Conservation (phyloP, 768 basidiomycete genomes). For the Lactarius hatsudake region DNA sequence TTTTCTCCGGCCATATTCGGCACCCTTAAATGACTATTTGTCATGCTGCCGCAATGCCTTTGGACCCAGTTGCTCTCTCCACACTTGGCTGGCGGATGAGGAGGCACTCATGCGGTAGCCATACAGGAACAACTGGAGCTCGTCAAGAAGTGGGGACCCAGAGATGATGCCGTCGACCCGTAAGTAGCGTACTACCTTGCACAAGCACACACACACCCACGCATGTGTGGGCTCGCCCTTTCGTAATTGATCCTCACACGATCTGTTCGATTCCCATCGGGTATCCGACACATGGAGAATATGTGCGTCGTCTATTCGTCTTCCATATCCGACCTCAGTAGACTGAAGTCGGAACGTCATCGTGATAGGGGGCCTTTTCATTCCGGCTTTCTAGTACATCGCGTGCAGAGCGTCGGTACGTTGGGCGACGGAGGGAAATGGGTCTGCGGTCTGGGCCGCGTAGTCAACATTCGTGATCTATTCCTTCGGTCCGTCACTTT, state of each 20-base stretch:
- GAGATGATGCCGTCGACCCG: conserved; percentile 1
- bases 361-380: conserved; percentile 46
- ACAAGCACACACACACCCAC: too few species aligned
- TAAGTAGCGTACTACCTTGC: not conserved
- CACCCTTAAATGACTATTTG: not conserved
- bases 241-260: not conserved
- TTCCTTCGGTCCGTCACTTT: conserved; percentile 41
- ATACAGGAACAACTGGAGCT: conserved; percentile 2
- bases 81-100: conserved; percentile 9
- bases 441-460: conserved; percentile 47
- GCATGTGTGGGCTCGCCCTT: not conserved
- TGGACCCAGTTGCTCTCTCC: not conserved
- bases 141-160: conserved; percentile 17
- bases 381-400: conserved; percentile 46
- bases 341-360: not conserved
- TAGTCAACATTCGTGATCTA: conserved; percentile 46
- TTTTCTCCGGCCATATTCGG: not conserved
- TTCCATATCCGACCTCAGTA: rapidly evolving
- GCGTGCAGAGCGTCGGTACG: conserved; percentile 44
- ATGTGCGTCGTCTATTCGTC: too few species aligned
- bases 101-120: not conserved
- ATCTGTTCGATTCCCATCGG: not conserved
- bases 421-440: conserved; percentile 55
- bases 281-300: not conserved
- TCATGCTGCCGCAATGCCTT: conserved; percentile 11